Evolutionary conservation across 495 filamentous ascomycete genomes (phyloP).

Genomic region (Tuber borchii): DNA sequence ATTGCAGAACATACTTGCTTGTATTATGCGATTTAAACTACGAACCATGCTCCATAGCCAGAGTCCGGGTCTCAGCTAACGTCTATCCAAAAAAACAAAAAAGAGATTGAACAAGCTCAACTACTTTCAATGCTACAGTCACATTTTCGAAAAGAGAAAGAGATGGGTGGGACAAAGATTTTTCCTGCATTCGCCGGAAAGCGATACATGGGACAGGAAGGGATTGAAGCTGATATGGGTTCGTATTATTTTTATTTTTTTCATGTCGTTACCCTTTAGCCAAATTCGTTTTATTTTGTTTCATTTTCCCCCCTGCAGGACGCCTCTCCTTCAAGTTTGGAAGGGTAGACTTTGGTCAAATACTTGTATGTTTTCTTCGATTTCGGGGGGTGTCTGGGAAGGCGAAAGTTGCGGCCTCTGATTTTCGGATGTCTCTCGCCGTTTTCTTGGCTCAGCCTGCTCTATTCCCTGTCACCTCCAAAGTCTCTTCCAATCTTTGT

Average conservation of each 20-base stretch:
- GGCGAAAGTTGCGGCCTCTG: background rate
- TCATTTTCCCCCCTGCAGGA: background rate
- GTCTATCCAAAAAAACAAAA: conserved; percentile 5
- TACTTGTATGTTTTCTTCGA: background rate
- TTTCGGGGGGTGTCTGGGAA: background rate
- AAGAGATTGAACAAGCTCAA: conserved; percentile 13
- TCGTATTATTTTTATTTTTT: conserved; percentile 4
- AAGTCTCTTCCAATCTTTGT: background rate
- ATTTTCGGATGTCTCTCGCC: background rate
- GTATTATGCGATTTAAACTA: background rate
- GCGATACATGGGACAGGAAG: conserved; percentile 10
- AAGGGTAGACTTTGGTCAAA: background rate
- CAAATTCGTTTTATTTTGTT: background rate
- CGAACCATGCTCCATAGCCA: background rate
- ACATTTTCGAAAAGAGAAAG: conserved; percentile 18
- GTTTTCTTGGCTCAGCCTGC: conserved; percentile 2
- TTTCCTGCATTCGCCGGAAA: conserved; percentile 18
- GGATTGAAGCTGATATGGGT: conserved; percentile 26
- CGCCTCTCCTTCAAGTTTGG: background rate
- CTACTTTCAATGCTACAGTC: conserved; percentile 20
- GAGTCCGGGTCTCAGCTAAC: background rate
- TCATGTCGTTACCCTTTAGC: background rate
- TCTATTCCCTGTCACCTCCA: background rate
- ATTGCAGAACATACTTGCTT: background rate
- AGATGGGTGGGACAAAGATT: conserved; percentile 15